A percentile compares a stretch with the other conserved stretches of the same genome.
phyloP scores from a whole-genome alignment of 2,329 filamentous ascomycete genomes.

The Cadophora sp. region DNA sequence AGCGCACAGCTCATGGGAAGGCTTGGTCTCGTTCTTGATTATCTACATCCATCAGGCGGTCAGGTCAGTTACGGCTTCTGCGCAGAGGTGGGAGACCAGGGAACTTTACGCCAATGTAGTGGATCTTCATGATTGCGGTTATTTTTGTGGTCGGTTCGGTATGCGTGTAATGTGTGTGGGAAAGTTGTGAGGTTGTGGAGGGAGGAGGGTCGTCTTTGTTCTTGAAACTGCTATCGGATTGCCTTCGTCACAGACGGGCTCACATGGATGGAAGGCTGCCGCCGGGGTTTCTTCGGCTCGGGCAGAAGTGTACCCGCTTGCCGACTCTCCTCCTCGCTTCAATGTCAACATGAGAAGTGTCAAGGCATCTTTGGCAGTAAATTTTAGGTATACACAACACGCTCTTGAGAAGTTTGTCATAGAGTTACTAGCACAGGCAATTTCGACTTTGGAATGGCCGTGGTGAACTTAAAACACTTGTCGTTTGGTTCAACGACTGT shows the following conservation, averaged over 20 bases:
- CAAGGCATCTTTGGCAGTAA: too few species aligned
- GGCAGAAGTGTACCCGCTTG: not conserved
- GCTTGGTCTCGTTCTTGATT: slow-evolving; percentile 79
- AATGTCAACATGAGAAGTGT: too few species aligned
- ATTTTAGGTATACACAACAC: too few species aligned
- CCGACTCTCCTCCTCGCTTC: not conserved
- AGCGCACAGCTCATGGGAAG: slow-evolving; percentile 76
- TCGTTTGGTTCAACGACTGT: too few species aligned
- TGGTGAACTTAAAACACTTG: too few species aligned
- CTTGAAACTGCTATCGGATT: slow-evolving; percentile 17
- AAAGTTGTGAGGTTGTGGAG: not conserved
- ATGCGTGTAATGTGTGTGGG: not conserved
- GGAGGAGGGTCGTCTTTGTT: slow-evolving; percentile 11
- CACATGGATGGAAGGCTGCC: not conserved
- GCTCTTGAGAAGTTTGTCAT: too few species aligned
- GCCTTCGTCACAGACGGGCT: slow-evolving; percentile 12
- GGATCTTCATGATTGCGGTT: slow-evolving; percentile 41
- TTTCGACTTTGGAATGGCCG: too few species aligned
- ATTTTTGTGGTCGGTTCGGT: not conserved
- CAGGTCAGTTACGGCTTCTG: slow-evolving; percentile 28
- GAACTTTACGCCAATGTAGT: slow-evolving; percentile 79
- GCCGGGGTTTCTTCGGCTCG: slow-evolving; percentile 7
- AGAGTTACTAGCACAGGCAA: too few species aligned
- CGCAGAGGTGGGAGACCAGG: slow-evolving; percentile 22
- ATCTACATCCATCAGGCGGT: slow-evolving; percentile 61